Conservation (phyloP, 768 basidiomycete genomes). For the Lactarius evosmus region DNA sequence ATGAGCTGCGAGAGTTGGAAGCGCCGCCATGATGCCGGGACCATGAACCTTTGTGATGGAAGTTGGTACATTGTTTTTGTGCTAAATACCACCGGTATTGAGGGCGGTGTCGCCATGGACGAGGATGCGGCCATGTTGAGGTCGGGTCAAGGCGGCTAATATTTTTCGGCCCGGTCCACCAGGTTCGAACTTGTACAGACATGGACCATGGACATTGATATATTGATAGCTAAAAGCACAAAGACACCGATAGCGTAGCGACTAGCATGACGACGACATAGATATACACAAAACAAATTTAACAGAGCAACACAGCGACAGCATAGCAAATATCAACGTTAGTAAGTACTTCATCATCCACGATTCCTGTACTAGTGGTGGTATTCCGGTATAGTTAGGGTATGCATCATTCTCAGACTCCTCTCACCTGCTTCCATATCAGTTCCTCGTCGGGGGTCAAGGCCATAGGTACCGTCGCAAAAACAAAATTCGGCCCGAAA, state of each 20-base stretch:
- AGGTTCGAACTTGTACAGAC: too few relatives aligned
- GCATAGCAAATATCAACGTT: slow-evolving; percentile 1
- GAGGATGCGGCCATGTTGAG: slow-evolving; percentile 13
- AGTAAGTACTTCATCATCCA: neutral
- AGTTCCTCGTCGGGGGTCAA: slow-evolving; percentile 11
- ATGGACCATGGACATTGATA: neutral
- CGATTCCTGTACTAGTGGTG: neutral
- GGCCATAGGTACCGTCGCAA: slow-evolving; percentile 1
- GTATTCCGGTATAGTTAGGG: slow-evolving; percentile 1
- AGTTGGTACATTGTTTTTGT: slow-evolving; percentile 72
- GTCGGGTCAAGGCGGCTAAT: neutral
- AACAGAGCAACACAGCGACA: slow-evolving; percentile 6
- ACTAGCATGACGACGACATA: neutral
- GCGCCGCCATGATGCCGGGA: slow-evolving; percentile 86
- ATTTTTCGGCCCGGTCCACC: slow-evolving; percentile 7
- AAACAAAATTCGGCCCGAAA: slow-evolving; percentile 2
- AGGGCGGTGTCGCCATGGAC: slow-evolving; percentile 27
- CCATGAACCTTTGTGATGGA: slow-evolving; percentile 87
- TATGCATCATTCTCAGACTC: neutral
- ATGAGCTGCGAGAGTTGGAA: slow-evolving; percentile 96
- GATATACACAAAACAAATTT: slow-evolving; percentile 5
- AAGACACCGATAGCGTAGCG: neutral
- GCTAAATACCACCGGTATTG: slow-evolving; percentile 66
- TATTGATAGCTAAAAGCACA: neutral
- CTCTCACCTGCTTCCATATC: slow-evolving; percentile 16